Conservation (phyloP, 2,329 filamentous ascomycete species). For the Ambrosiella beaveri region DNA sequence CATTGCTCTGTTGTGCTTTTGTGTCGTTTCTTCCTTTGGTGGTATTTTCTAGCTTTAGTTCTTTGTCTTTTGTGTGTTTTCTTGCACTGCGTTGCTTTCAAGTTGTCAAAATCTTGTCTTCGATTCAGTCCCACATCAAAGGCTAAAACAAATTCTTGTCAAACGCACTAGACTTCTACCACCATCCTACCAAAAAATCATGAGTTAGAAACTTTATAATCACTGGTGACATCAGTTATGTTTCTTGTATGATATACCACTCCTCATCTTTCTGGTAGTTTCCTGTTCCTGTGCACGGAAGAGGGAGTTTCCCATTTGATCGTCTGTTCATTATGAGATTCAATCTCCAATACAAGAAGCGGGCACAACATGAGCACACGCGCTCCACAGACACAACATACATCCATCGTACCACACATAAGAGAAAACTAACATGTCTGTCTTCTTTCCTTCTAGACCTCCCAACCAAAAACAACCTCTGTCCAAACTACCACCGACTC, state of each 20-base stretch:
- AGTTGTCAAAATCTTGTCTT: slow-evolving; percentile 4
- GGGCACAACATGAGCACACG: background rate
- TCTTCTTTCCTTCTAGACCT: slow-evolving; percentile 12
- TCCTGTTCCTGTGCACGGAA: background rate
- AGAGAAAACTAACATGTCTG: background rate
- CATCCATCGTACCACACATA: background rate
- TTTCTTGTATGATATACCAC: slow-evolving; percentile 3
- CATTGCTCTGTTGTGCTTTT: slow-evolving; percentile 4
- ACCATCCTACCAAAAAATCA: background rate
- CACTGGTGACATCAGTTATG: slow-evolving; percentile 14
- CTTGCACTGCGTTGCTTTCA: background rate
- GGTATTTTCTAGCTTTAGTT: background rate
- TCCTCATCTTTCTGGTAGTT: background rate
- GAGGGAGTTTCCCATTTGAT: background rate
- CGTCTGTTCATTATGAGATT: background rate
- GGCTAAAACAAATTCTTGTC: slow-evolving; percentile 8
- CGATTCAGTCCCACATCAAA: background rate
- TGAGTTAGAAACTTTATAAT: background rate
- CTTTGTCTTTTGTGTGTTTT: background rate
- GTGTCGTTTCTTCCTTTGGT: background rate
- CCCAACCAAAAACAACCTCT: slow-evolving; percentile 21
- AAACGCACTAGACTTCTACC: background rate
- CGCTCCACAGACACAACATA: background rate
- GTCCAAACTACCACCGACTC: slow-evolving; percentile 35
- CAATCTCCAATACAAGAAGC: background rate